Evolutionary conservation across 345 rosid species (phyloP).

Genomic region (Eucalyptus fibrosa): DNA sequence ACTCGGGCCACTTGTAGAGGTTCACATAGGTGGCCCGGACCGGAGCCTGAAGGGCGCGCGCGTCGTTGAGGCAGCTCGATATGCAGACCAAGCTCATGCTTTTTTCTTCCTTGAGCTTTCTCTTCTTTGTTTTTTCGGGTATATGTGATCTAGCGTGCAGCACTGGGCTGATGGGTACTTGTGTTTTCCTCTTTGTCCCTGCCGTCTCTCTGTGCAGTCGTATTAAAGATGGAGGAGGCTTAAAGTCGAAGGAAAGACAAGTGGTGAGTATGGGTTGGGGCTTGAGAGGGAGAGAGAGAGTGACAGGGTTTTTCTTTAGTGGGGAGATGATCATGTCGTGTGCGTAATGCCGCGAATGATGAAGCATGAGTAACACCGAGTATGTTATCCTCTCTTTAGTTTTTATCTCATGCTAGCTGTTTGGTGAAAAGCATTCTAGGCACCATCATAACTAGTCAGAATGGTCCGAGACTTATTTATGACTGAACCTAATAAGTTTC

Average conservation of each 20-base stretch:
- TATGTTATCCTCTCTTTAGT: not conserved
- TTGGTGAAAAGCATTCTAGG: not conserved
- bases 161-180: not conserved
- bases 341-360: not conserved
- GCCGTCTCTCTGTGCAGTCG: not conserved
- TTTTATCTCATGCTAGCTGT: not conserved
- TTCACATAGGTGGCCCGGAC: conserved; percentile 58
- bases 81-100: conserved; percentile 66
- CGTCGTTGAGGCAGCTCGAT: conserved; percentile 58
- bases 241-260: conserved; percentile 49
- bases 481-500: not conserved
- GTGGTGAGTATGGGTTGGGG: not conserved
- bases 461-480: not conserved
- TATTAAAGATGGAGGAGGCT: not conserved
- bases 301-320: not conserved
- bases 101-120: not conserved
- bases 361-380: conserved; percentile 10
- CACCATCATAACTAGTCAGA: not conserved
- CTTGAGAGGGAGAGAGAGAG: not conserved
- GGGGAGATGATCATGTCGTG: conserved; percentile 1
- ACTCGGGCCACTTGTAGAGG: conserved; percentile 79
- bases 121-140: not conserved
- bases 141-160: not conserved
- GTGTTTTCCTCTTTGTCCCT: not conserved
- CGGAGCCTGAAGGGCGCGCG: conserved; percentile 45